Base-by-base conservation (phyloP, 2,329 filamentous ascomycete genomes). In the Daldinia sp. region DNA sequence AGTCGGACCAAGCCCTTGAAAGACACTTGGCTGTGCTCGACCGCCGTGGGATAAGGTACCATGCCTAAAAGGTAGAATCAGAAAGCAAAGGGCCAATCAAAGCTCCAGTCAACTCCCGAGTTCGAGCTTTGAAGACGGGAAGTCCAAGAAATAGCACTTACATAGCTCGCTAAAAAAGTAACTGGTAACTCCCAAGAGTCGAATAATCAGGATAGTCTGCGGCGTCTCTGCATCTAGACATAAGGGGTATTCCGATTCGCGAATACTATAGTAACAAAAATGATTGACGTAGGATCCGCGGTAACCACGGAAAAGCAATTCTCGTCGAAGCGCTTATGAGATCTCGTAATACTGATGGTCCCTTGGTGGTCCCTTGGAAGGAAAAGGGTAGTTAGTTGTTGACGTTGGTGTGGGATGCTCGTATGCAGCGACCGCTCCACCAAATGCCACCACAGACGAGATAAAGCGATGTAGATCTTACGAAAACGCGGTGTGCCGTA, bases 401-500 rank as follows among this genome's bases (percentile, higher is more conserved):
- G 52, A 41, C 37, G 35, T 39, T 47, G 49, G 51, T 45, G 48
- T 25, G 32, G 48, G 48, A 37, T 51, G 32, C 13, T 34, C 39
- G 43, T 48, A 53, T 58, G 58, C 48, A 35, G 34, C 29, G 37
- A 23, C 51, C 6, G 39, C 60, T 51, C 63, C 63, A 60, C 60
- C 48, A 51, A 47, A 61, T 60, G 35, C 49, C 21, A 63, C 57
- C 17, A 51, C 39, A 29, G n/a, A 25, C 32, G 17, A 59, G 61
- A 60, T 58, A 64, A 35, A 50, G 52, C 15, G 32, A 37, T 52
- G 64, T 51, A 67, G 64, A 67, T 67, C 61, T 11, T 19, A 56
- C 32, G 52, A 67, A 64, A 67, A 61, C 55, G 64, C 64, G 64
- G 64, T 64, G 64, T 67, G 61, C 61, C 37, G 48, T 60, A 43